Evolutionary conservation across 139 green algal species (phyloP).

Genomic region (Chlorella sorokiniana): DNA sequence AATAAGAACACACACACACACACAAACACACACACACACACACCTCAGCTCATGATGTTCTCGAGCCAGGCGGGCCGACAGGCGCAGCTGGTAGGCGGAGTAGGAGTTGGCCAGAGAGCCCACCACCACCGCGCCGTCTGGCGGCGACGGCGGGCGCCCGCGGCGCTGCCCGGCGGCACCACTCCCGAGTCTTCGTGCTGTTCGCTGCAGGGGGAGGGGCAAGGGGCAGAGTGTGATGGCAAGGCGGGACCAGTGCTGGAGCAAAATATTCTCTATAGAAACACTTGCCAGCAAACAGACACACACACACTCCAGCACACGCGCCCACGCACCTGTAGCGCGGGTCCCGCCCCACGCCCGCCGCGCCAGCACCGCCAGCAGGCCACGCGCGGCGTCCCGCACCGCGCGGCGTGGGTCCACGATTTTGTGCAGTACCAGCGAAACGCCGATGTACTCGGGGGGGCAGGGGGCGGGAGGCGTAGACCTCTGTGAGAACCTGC

Average conservation of each 20-base stretch:
- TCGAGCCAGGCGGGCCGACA: constrained; percentile 73
- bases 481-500: constrained; percentile 81
- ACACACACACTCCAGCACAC: neutral
- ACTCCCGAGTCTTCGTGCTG: neutral
- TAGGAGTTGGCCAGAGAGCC: constrained; percentile 84
- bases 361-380: constrained; percentile 78
- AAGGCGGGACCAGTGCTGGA: constrained; percentile 32
- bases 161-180: neutral
- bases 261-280: constrained; percentile 53
- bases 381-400: constrained; percentile 81
- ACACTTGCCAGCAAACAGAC: too few relatives aligned
- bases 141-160: neutral
- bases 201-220: neutral
- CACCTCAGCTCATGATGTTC: constrained; percentile 61
- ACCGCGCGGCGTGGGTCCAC: constrained; percentile 73
- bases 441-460: constrained; percentile 74
- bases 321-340: constrained; percentile 5
- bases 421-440: constrained; percentile 93
- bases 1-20: neutral
- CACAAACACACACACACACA: neutral
- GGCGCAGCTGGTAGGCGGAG: constrained; percentile 82
- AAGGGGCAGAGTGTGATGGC: neutral
- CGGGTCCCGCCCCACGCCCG: constrained; percentile 64
- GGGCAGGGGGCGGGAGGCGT: constrained; percentile 55
- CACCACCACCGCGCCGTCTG: constrained; percentile 59